A percentile compares a stretch with the other conserved stretches of the same genome.
Evolutionary conservation across 2,329 filamentous ascomycete genomes (phyloP).

Genomic region (Colletotrichum sp.): DNA sequence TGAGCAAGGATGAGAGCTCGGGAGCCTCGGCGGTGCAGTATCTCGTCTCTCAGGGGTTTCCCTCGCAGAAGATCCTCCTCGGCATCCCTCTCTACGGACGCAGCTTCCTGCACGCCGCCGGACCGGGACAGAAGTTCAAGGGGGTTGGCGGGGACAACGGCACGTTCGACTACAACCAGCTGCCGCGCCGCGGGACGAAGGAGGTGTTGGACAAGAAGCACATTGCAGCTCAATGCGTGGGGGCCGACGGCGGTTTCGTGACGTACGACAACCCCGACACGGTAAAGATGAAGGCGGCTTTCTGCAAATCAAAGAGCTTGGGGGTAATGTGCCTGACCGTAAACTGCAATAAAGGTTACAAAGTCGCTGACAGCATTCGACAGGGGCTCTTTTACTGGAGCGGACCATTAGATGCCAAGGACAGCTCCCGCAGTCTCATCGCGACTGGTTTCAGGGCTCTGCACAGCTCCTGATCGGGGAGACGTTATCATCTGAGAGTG

Average conservation of each 20-base stretch:
- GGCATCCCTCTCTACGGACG: slow-evolving; percentile 79
- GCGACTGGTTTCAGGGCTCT: slow-evolving; percentile 63
- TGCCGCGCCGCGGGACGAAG: slow-evolving; percentile 66
- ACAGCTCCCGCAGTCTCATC: slow-evolving; percentile 62
- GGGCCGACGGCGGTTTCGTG: slow-evolving; percentile 78
- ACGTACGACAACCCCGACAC: slow-evolving; percentile 82
- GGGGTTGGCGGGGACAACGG: slow-evolving; percentile 67
- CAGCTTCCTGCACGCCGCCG: slow-evolving; percentile 71
- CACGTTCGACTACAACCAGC: slow-evolving; percentile 74
- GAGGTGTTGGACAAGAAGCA: slow-evolving; percentile 72
- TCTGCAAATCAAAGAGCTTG: slow-evolving; percentile 72
- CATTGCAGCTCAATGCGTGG: slow-evolving; percentile 74
- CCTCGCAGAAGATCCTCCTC: slow-evolving; percentile 73
- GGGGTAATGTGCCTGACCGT: slow-evolving; percentile 53
- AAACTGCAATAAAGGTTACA: neutral
- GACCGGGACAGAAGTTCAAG: slow-evolving; percentile 67
- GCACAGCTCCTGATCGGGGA: slow-evolving; percentile 47
- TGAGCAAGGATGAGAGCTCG: slow-evolving; percentile 65
- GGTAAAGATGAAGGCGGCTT: slow-evolving; percentile 76
- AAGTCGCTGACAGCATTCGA: slow-evolving; percentile 1
- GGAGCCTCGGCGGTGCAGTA: slow-evolving; percentile 72
- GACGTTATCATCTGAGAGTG: neutral
- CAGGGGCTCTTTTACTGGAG: slow-evolving; percentile 84
- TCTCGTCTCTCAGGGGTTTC: slow-evolving; percentile 69
- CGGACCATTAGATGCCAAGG: slow-evolving; percentile 71